phyloP scores from a whole-genome alignment of 108 stramenopile genomes.

The Skeletonema tropicum region DNA sequence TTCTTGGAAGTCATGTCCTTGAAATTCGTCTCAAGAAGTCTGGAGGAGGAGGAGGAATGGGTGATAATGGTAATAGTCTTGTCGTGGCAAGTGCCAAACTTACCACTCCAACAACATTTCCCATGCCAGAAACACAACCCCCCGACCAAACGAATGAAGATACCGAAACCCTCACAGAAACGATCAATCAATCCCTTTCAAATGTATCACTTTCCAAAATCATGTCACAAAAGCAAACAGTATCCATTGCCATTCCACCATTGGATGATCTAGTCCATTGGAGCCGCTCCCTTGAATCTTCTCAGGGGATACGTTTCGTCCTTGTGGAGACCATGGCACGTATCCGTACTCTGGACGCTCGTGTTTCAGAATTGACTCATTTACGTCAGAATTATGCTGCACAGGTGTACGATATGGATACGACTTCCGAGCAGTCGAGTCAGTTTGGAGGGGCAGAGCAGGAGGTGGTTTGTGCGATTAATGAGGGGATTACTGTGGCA shows the following conservation, averaged over 20 bases:
- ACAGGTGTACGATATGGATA: conserved; percentile 43
- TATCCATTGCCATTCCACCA: conserved; percentile 48
- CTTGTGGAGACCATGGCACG: conserved; percentile 63
- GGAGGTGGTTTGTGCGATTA: conserved; percentile 68
- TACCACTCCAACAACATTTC: conserved; percentile 39
- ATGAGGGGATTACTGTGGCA: conserved; percentile 68
- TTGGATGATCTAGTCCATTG: conserved; percentile 63
- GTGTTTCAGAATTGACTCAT: conserved; percentile 50
- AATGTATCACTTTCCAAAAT: conserved; percentile 42
- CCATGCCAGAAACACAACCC: conserved; percentile 13
- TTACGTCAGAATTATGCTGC: conserved; percentile 54
- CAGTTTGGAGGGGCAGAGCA: conserved; percentile 48
- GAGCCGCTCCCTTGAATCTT: conserved; percentile 40
- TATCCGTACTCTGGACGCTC: conserved; percentile 48
- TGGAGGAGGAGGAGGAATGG: not conserved
- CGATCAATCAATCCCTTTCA: conserved; percentile 17
- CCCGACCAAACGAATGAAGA: not conserved
- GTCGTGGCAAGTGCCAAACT: conserved; percentile 44
- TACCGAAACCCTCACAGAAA: not conserved
- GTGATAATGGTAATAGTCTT: not conserved
- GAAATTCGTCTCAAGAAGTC: conserved; percentile 32
- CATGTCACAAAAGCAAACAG: conserved; percentile 31
- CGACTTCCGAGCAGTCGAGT: not conserved
- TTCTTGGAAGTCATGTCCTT: conserved; percentile 46
- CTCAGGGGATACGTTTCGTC: conserved; percentile 60